Base-by-base conservation (phyloP, 805 yeast genomes). In the Hanseniaspora taiwanica region DNA sequence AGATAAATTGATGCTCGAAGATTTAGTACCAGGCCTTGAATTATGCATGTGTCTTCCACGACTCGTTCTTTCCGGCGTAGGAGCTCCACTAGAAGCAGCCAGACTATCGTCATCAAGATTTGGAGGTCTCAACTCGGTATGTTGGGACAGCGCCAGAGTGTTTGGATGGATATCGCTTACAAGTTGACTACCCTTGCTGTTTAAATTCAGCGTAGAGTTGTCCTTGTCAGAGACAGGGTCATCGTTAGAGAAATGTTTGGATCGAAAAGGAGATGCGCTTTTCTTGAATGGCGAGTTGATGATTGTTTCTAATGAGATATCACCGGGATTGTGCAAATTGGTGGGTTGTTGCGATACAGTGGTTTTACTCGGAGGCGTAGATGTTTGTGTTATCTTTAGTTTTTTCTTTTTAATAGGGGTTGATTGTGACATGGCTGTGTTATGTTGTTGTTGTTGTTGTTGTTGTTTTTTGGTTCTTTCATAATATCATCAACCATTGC, bases 221-320 rank as follows among this genome's bases (percentile, higher is more conserved):
- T n/a, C n/a, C n/a, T n/a, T n/a, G n/a, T n/a, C n/a, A n/a, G n/a
- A n/a, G n/a, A n/a, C n/a, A n/a, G n/a, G n/a, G n/a, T n/a, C n/a
- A n/a, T n/a, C n/a, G n/a, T n/a, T n/a, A n/a, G n/a, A n/a, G n/a
- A n/a, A n/a, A n/a, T n/a, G n/a, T n/a, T n/a, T n/a, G n/a, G n/a
- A n/a, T 6, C 33, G 37, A n/a, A 37, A 37, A 21, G 25, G 24
- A 10, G 36, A 35, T 32, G 40, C 37, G 19, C 41, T 42, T 36
- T 42, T 40, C 29, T 42, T 42, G n/a, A 33, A 35, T 3, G 44
- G 44, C 10, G 44, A 42, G 19, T 33, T 38, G 13, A 38, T 14
- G 13, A 42, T 42, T 5, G 41, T 42, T 31, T 38, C 44, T 20
- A 32, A 16, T 6, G 41, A 27, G 18, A 42, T 42, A 16, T 38